Conservation (phyloP, 2,329 filamentous ascomycete genomes). For the Alternaria gansuensis region DNA sequence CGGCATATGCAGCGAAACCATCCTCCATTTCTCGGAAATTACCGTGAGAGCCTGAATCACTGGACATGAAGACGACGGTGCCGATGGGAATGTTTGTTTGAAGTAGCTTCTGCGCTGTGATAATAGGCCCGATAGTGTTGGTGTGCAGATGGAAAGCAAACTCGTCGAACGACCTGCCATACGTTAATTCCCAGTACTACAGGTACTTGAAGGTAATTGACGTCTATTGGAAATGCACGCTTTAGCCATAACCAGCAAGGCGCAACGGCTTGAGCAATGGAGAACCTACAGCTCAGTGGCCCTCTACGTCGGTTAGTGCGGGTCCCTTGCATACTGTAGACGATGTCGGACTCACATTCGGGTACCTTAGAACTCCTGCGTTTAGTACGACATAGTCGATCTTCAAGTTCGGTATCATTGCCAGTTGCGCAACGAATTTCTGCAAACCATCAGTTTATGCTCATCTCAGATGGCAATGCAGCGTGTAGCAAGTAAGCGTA, state of each 20-base stretch:
- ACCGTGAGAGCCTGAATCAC: slow-evolving; percentile 63
- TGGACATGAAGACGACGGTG: slow-evolving; percentile 65
- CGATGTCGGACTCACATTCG: slow-evolving; percentile 58
- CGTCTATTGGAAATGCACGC: slow-evolving; percentile 29
- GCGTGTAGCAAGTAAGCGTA: slow-evolving; percentile 29
- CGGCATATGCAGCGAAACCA: slow-evolving; percentile 66
- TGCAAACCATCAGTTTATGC: slow-evolving; percentile 25
- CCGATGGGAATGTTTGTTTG: slow-evolving; percentile 58
- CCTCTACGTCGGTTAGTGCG: slow-evolving; percentile 54
- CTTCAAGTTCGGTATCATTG: slow-evolving; percentile 53
- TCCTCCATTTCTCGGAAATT: slow-evolving; percentile 65
- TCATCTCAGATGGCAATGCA: neutral
- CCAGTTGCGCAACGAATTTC: slow-evolving; percentile 56
- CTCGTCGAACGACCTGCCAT: slow-evolving; percentile 59
- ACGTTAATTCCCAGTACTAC: slow-evolving; percentile 16
- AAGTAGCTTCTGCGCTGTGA: slow-evolving; percentile 63
- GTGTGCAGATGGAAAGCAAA: slow-evolving; percentile 66
- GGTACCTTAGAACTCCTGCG: slow-evolving; percentile 65
- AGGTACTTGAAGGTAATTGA: slow-evolving; percentile 14
- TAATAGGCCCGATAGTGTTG: slow-evolving; percentile 68
- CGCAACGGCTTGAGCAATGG: slow-evolving; percentile 24
- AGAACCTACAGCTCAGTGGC: slow-evolving; percentile 60
- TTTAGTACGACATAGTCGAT: slow-evolving; percentile 66
- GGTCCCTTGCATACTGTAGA: slow-evolving; percentile 20
- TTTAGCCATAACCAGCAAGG: slow-evolving; percentile 33